Base-by-base conservation (phyloP, 371 early-diverging fungal species). In the Actinomucor elegans region DNA sequence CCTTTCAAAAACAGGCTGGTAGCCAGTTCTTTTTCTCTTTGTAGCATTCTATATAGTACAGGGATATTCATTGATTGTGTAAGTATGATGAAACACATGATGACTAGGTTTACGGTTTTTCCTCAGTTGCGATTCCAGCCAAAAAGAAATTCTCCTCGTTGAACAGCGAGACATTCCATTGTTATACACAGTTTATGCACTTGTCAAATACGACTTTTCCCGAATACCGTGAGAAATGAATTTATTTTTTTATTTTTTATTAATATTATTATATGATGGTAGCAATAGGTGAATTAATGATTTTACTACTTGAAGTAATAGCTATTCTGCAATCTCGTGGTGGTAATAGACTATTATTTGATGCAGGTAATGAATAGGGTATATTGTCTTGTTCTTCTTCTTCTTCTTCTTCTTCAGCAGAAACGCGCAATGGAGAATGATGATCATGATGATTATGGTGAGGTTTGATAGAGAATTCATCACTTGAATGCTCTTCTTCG, bases 401-500 rank as follows among this genome's bases (percentile, higher is more conserved):
- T 14, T 60, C 49, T 6, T 54, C 48, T 28, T 59, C 29, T 29
- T 48, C 45, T 21, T 60, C 40, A 14, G 40, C 18, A 31, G 41
- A 47, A 14, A 20, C 20, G 48, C 60, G 26, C 18, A 61, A 41
- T 5, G 61, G 56, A 8, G 62, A 61, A 7, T 52, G 56, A 43
- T 29, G 44, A 12, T 49, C 52, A 18, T 38, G 27, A n/a, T 38
- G 37, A 12, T 45, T 33, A 18, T 18, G 26, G 0, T 33, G 20
- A 31, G 29, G 46, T 7, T 43, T 46, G 28, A 29, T 28, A 18
- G 48, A 47, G 20, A 48, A 48, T 43, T 54, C 60, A 27, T 54
- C 41, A 7, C 41, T 43, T 9, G 28, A 44, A 18, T 47, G 27
- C 29, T 67, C 68, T 24, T 75, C 73, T 20, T 76, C 73, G 24